Base-by-base conservation (phyloP, 768 basidiomycete species). In the Neoboletus magnificus region DNA sequence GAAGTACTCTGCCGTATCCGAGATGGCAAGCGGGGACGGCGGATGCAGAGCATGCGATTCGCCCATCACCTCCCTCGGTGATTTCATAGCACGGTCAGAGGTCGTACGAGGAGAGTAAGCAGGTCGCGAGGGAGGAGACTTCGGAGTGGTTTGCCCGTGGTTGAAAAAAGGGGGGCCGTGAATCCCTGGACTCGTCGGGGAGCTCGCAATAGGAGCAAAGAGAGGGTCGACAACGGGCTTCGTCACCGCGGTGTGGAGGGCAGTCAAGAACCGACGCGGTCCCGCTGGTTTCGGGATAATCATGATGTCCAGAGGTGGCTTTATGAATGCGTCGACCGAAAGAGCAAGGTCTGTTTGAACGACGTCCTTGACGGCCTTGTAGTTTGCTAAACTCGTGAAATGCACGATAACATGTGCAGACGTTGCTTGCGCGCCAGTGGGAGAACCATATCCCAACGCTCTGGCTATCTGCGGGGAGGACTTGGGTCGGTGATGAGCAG, bases 211-310 rank as follows among this genome's bases (percentile, higher is more conserved):
- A n/a, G 97, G 96, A 1, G 82, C 73, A 66, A 98, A 97, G 70
- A 87, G 89, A 0, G 95, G 91, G 67, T 99, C 96, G 30, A 99
- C 84, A 12, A 83, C 67, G 0, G 97, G 95, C 60, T 86, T 90
- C 10, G 83, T 89, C 47, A 91, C 80, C 2, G 94, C 94, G 5
- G 92, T 98, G 68, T 96, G 89, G 18, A 99, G 76, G 25, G 94
- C 89, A 22, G 94, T 95, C 61, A 99, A 76, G 62, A 98, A 87
- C 10, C 96, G 85, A 37, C 96, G 84, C 8, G 97, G 97, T 5
- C 97, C 96, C 18, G 91, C 95, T 11, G 96, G 96, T 73, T 98
- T 99, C 22, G 95, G 96, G 37, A 98, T 87, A 61, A 99, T 92
- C 81, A 98, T 91, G 29, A 99, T 84, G 63, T 99, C 97, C 1